phyloP scores from a whole-genome alignment of 768 basidiomycete species.

The Antrodiella citrinella region DNA sequence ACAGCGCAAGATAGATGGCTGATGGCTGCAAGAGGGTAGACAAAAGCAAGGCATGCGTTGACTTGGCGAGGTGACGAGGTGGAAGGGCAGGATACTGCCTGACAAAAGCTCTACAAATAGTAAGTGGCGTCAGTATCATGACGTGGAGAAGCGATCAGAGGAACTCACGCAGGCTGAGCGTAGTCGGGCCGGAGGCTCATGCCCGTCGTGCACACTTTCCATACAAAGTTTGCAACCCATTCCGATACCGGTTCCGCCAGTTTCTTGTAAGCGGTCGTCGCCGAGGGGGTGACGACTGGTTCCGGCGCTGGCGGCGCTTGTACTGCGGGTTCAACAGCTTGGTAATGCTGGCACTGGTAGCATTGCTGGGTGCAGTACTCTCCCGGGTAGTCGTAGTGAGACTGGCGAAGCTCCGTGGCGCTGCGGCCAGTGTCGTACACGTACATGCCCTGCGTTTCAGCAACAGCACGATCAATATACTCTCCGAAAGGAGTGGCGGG shows the following conservation, averaged over 20 bases:
- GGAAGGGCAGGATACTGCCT: conserved; percentile 37
- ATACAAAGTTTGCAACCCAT: conserved; percentile 73
- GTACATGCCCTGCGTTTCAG: conserved; percentile 22
- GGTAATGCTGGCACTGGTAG: conserved; percentile 20
- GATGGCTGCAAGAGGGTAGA: conserved; percentile 80
- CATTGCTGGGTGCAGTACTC: conserved; percentile 21
- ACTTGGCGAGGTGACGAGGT: conserved; percentile 46
- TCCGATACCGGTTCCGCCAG: conserved; percentile 70
- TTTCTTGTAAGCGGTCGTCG: conserved; percentile 56
- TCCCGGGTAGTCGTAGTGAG: conserved; percentile 14
- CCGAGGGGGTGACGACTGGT: conserved; percentile 36
- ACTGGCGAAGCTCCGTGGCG: conserved; percentile 6
- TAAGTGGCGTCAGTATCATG: background rate
- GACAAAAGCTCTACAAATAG: conserved; percentile 13
- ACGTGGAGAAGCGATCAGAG: conserved; percentile 1
- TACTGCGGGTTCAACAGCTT: conserved; percentile 18
- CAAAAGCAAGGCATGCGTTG: conserved; percentile 65
- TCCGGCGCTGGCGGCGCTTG: conserved; percentile 34
- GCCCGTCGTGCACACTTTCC: conserved; percentile 77
- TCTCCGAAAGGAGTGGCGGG: conserved; percentile 73
- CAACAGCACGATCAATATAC: conserved; percentile 66
- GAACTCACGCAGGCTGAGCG: conserved; percentile 47
- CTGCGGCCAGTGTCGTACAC: conserved; percentile 3
- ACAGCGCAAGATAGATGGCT: conserved; percentile 66
- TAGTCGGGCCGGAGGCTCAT: conserved; percentile 49